Base-by-base conservation (phyloP, 169 alveolate species). In the Miamiensis avidus region DNA sequence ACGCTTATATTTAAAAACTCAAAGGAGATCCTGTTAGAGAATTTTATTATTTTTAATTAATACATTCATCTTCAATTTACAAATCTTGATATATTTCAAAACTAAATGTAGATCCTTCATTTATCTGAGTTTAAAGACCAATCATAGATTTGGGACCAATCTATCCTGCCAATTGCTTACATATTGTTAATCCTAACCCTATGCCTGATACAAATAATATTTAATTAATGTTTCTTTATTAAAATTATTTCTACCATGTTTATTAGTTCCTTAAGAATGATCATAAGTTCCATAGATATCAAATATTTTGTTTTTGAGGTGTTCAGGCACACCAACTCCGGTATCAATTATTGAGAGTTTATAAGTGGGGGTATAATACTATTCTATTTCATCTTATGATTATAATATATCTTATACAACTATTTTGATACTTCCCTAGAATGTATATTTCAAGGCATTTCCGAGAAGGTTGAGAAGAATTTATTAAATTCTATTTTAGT, bases 241-340 rank as follows among this genome's bases (percentile, higher is more conserved):
- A 65, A 65, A 65, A 65, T 65, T 20, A 65, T 20, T 20, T n/a
- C n/a, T n/a, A 33, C 83, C 83, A 27, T 78, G 74, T 20, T 78
- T 78, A 1, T 33, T 78, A 34, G 32, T 78, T 27, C 83, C 78
- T 69, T 81, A 75, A 31, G 77, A 69, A 31, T 75, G 33, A 73
- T 85, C 89, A 33, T 78, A 85, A 29, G 89, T 85, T 27, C 82
- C 81, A 75, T 72, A 86, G 65, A 86, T 75, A 49, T 79, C 26
- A 77, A 86, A 86, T 49, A 86, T 31, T 64, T 86, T 75, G 32
- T 82, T 73, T 64, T 82, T 81, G 16, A 81, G 31, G 75, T 86
- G 73, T 49, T 75, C 87, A 75, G 85, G 85, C 25, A 86, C 81
- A 1, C 90, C 90, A 11, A 79, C 86, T 74, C 90, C 90, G 0